Conservation (phyloP, 177 flowering plant genomes). For the Vitis hybrid region DNA sequence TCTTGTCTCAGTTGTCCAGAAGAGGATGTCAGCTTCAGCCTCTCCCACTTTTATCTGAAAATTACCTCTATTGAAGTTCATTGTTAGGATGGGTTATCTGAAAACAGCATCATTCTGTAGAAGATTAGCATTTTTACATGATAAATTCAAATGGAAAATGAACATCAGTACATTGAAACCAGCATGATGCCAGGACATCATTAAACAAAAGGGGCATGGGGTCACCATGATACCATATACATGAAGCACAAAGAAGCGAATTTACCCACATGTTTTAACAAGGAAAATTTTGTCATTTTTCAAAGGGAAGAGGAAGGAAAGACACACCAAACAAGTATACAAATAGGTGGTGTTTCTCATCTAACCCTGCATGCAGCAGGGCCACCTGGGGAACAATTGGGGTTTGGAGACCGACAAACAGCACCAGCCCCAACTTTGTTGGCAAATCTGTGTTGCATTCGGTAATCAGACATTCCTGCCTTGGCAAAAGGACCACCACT, state of each 20-base stretch:
- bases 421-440: slow-evolving; percentile 50
- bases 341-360: slow-evolving; percentile 33
- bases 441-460: slow-evolving; percentile 45
- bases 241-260: slow-evolving; percentile 11
- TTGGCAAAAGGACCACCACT: slow-evolving; percentile 37
- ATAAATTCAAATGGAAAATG: background rate
- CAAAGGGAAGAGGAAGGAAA: slow-evolving; percentile 5
- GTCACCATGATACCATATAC: slow-evolving; percentile 12
- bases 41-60: too few relatives aligned
- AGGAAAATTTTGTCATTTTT: slow-evolving; percentile 7
- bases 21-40: too few relatives aligned
- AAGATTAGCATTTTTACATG: background rate
- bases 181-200: slow-evolving; percentile 7
- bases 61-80: too few relatives aligned
- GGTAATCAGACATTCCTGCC: slow-evolving; percentile 49
- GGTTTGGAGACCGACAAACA: slow-evolving; percentile 69
- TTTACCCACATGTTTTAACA: slow-evolving; percentile 11
- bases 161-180: slow-evolving; percentile 7
- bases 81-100: too few relatives aligned
- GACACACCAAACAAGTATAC: slow-evolving; percentile 21
- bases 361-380: slow-evolving; percentile 82
- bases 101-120: background rate
- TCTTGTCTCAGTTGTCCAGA: too few relatives aligned
- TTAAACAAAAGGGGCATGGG: slow-evolving; percentile 1
- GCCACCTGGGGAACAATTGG: slow-evolving; percentile 72